phyloP scores from a whole-genome alignment of 2,329 filamentous ascomycete species.

The Apiospora phragmitis region DNA sequence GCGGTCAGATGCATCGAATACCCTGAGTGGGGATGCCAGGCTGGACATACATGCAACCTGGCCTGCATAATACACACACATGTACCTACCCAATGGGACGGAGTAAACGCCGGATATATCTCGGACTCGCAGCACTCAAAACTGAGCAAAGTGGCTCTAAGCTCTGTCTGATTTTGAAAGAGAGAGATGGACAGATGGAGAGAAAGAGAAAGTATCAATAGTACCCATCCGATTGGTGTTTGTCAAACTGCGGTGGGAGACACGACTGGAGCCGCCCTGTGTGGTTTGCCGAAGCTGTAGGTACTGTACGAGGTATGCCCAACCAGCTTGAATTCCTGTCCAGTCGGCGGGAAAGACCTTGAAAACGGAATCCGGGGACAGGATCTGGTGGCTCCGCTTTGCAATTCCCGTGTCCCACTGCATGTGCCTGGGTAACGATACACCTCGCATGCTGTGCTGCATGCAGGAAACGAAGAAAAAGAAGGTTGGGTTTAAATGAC shows the following conservation, averaged over 20 bases:
- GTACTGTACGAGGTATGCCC: not conserved
- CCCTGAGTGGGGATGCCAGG: not conserved
- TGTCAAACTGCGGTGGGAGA: not conserved
- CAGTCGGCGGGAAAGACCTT: not conserved
- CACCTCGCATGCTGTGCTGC: not conserved
- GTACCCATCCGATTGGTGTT: not conserved
- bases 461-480: not conserved
- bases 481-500: not conserved
- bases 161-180: not conserved
- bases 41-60: not conserved
- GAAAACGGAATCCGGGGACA: not conserved
- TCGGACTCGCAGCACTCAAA: not conserved
- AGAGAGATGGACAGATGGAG: not conserved
- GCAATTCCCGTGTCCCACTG: not conserved
- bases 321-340: not conserved
- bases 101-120: not conserved
- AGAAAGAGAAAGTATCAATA: not conserved
- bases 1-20: not conserved
- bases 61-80: not conserved
- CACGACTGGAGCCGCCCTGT: not conserved
- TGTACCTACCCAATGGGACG: not conserved
- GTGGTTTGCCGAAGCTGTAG: not conserved
- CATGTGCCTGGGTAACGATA: not conserved
- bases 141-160: not conserved
- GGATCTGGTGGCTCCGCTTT: slow-evolving; percentile 2